Conservation (phyloP, 495 filamentous ascomycete species). For the Trichoderma gamsii region DNA sequence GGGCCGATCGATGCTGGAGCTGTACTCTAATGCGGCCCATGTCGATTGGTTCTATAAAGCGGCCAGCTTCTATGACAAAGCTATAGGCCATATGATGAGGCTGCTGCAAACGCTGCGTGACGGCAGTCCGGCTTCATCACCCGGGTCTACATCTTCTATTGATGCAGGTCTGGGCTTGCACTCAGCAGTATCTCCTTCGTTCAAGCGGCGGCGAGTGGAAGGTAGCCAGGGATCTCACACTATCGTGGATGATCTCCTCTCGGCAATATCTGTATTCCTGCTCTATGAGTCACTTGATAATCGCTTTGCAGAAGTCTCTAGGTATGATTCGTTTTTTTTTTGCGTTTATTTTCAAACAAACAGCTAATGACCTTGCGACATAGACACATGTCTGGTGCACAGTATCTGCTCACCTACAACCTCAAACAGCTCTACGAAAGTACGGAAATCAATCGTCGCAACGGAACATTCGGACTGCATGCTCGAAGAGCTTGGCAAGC, state of each 20-base stretch:
- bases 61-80: slow-evolving; percentile 3
- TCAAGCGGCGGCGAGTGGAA: slow-evolving; percentile 3
- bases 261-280: slow-evolving; percentile 6
- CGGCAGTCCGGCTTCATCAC: neutral
- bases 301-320: slow-evolving; percentile 7
- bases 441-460: neutral
- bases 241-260: neutral
- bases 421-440: neutral
- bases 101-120: slow-evolving; percentile 1
- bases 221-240: neutral
- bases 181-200: neutral
- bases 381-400: slow-evolving; percentile 3
- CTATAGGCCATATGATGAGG: slow-evolving; percentile 6
- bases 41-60: slow-evolving; percentile 8
- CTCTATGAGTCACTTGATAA: slow-evolving; percentile 9
- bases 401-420: slow-evolving; percentile 1
- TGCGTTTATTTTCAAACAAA: neutral
- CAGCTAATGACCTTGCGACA: neutral
- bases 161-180: neutral
- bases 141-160: neutral
- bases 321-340: neutral
- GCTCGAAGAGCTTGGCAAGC: slow-evolving; percentile 9
- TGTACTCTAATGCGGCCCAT: neutral
- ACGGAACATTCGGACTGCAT: neutral
- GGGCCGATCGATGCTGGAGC: neutral